Evolutionary conservation across 768 basidiomycete species (phyloP).

Genomic region (Pisolithus microcarpus): DNA sequence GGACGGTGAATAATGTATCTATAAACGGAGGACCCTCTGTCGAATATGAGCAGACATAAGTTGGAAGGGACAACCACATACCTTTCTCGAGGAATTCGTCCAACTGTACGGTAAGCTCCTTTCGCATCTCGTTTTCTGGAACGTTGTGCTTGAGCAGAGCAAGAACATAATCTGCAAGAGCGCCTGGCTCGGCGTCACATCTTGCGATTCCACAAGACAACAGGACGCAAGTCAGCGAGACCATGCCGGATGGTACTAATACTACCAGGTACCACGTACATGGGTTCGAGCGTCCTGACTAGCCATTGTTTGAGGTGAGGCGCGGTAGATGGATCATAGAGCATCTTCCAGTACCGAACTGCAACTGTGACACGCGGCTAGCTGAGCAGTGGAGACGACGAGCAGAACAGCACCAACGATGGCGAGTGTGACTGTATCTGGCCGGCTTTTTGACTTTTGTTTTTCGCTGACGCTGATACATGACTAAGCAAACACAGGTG

Average conservation of each 20-base stretch:
- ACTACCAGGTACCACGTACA: constrained; percentile 43
- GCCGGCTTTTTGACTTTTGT: background rate
- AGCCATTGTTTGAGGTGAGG: constrained; percentile 83
- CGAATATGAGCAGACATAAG: constrained; percentile 8
- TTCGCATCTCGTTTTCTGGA: constrained; percentile 73
- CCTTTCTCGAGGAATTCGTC: constrained; percentile 93
- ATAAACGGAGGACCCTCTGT: constrained; percentile 71
- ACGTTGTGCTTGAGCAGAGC: constrained; percentile 89
- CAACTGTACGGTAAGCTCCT: constrained; percentile 68
- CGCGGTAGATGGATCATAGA: constrained; percentile 58
- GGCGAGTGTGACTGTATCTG: background rate
- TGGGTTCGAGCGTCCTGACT: constrained; percentile 80
- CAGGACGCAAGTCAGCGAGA: background rate
- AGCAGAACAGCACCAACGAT: background rate
- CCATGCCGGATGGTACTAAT: background rate
- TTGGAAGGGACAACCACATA: constrained; percentile 24
- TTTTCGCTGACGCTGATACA: background rate
- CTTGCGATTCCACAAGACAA: constrained; percentile 34
- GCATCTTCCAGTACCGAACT: constrained; percentile 36
- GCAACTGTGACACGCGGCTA: background rate
- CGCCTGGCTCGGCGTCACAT: constrained; percentile 93
- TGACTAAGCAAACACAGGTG: constrained; percentile 1
- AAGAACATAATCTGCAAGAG: constrained; percentile 90
- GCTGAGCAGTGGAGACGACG: constrained; percentile 10
- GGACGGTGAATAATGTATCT: constrained; percentile 75